A percentile compares a stretch with the other conserved stretches of the same genome.
Evolutionary conservation across 2,329 filamentous ascomycete genomes (phyloP).

Genomic region (Trichoderma semiorbis): DNA sequence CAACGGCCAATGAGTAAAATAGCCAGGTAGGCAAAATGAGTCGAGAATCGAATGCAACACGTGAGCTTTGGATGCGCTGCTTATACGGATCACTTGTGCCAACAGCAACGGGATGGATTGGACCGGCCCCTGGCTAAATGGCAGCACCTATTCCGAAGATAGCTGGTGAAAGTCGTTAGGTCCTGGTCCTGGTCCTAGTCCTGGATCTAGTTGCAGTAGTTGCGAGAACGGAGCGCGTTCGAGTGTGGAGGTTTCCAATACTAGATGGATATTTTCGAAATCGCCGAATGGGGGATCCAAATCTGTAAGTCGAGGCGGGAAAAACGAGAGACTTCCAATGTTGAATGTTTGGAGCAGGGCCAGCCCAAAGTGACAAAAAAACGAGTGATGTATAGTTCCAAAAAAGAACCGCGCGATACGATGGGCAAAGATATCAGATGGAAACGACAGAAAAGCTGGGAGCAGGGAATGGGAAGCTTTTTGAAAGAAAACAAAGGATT

Average conservation of each 20-base stretch:
- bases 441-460: background rate
- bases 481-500: background rate
- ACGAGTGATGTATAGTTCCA: background rate
- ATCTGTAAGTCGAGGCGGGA: background rate
- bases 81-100: background rate
- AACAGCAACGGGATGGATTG: background rate
- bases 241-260: background rate
- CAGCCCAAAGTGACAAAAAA: background rate
- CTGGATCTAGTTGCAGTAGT: background rate
- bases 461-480: background rate
- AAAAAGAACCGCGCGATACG: background rate
- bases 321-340: background rate
- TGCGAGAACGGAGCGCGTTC: background rate
- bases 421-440: background rate
- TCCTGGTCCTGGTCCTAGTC: background rate
- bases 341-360: background rate
- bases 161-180: background rate
- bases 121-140: constrained; percentile 1
- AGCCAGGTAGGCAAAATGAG: background rate
- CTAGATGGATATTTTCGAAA: background rate
- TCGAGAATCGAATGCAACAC: background rate
- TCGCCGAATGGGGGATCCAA: background rate
- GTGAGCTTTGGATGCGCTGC: background rate
- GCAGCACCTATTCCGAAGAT: background rate
- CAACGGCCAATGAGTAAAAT: background rate